A percentile compares a stretch with the other conserved stretches of the same genome.
These are phyloP conservation scores for Monilinia polystroma DNA, from an alignment of 2,329 filamentous ascomycete species.

Conservation along the genomic window DNA sequence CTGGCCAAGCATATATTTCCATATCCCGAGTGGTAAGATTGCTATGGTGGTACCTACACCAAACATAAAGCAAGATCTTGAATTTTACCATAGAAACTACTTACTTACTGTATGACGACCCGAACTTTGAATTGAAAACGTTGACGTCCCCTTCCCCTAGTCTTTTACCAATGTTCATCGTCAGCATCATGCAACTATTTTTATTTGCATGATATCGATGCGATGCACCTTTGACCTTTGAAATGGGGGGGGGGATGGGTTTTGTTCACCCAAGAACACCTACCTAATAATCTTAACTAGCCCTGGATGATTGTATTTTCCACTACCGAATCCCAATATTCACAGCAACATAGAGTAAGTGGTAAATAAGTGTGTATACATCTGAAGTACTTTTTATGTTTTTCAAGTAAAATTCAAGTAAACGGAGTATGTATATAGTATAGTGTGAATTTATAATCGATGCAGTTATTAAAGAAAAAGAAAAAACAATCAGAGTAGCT, in stretches of 20 bases:
- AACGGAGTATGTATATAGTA: no score
- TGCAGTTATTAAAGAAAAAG: background rate
- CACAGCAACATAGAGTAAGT: no score
- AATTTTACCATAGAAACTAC: no score
- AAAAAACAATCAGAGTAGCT: background rate
- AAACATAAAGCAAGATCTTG: background rate
- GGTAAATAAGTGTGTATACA: no score
- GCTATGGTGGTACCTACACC: background rate
- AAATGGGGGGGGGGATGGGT: background rate
- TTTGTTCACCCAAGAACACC: no score
- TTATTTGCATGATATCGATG: background rate
- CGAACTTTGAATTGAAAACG: constrained; percentile 1
- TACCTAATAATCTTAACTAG: background rate
- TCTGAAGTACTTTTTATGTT: no score
- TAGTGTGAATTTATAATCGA: background rate
- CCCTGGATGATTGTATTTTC: background rate
- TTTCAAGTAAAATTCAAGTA: no score
- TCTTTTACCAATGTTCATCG: constrained; percentile 7
- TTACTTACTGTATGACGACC: background rate
- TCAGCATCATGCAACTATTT: constrained; percentile 12
- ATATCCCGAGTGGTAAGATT: background rate
- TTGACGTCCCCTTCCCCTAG: background rate
- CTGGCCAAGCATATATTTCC: background rate
- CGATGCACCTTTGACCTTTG: background rate
- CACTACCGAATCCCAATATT: no score